Percentiles rank a stretch among this genome's conserved stretches.
phyloP scores from a whole-genome alignment of 306 rosid species.

The Canavalia ensiformis region DNA sequence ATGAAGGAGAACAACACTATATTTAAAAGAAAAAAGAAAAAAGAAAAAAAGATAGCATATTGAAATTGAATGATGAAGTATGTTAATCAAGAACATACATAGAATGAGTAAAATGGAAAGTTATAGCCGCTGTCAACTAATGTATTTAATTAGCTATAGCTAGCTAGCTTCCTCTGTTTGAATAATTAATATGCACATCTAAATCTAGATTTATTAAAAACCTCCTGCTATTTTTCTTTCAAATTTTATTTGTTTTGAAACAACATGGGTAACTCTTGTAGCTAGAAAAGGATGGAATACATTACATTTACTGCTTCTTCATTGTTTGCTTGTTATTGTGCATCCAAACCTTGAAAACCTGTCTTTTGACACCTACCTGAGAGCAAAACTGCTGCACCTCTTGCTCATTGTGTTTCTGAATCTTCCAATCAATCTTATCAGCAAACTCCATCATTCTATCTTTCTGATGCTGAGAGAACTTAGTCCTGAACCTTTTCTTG shows the following conservation, averaged over 20 bases:
- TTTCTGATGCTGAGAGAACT: constrained; percentile 77
- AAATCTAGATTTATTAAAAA: constrained; percentile 44
- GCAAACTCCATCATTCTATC: constrained; percentile 91
- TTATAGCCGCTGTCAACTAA: constrained; percentile 27
- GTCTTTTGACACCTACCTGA: constrained; percentile 73
- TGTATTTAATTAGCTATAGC: constrained; percentile 2
- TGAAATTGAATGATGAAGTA: constrained; percentile 11
- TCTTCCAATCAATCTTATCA: constrained; percentile 87
- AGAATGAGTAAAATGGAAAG: constrained; percentile 33
- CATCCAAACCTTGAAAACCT: constrained; percentile 98
- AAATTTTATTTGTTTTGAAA: constrained; percentile 43
- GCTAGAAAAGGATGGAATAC: constrained; percentile 9
- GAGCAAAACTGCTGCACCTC: constrained; percentile 86
- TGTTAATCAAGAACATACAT: neutral
- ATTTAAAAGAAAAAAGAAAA: neutral
- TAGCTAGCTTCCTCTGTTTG: constrained; percentile 32
- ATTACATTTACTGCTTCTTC: constrained; percentile 80
- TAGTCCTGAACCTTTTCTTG: constrained; percentile 86
- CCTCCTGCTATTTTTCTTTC: neutral
- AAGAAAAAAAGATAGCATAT: neutral
- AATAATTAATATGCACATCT: constrained; percentile 45
- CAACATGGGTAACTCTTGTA: neutral
- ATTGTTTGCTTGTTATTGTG: constrained; percentile 90
- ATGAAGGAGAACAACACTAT: neutral
- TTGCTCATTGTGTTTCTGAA: constrained; percentile 89